Conservation (phyloP, 2,329 filamentous ascomycete genomes). For the Sphaerulina vaccinii region DNA sequence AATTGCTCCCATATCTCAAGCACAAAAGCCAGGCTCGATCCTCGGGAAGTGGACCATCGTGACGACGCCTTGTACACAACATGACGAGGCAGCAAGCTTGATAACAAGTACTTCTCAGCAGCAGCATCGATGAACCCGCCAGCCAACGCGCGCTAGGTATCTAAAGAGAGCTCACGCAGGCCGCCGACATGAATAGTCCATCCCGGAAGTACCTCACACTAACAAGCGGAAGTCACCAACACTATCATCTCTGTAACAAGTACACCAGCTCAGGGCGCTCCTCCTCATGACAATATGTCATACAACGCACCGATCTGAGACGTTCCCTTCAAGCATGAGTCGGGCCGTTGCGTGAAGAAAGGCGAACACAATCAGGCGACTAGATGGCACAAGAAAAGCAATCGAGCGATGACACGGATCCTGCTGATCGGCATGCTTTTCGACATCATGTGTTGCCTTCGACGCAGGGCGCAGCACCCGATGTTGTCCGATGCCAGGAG, state of each 20-base stretch:
- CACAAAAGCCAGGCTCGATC: not conserved
- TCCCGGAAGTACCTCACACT: not conserved
- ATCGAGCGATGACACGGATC: not conserved
- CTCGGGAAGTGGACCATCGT: not conserved
- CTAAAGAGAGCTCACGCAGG: not conserved
- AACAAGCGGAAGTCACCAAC: conserved; percentile 6
- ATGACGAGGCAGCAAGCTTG: not conserved
- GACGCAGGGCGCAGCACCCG: too few species aligned
- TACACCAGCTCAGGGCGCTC: conserved; percentile 3
- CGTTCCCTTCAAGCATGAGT: too few species aligned
- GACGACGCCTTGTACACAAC: conserved; percentile 2
- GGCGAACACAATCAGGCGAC: not conserved
- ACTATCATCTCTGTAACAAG: conserved; percentile 6
- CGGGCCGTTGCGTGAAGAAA: not conserved
- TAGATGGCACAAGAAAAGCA: not conserved
- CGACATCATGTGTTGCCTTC: not conserved
- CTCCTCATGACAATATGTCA: not conserved
- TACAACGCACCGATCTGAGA: too few species aligned
- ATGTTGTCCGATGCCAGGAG: too few species aligned
- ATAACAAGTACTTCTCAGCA: not conserved
- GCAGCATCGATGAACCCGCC: not conserved
- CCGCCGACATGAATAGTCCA: not conserved
- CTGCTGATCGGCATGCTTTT: not conserved
- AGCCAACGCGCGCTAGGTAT: not conserved
- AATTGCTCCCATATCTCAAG: not conserved